phyloP scores from a whole-genome alignment of 768 basidiomycete genomes.

The Lyophyllum decastes region DNA sequence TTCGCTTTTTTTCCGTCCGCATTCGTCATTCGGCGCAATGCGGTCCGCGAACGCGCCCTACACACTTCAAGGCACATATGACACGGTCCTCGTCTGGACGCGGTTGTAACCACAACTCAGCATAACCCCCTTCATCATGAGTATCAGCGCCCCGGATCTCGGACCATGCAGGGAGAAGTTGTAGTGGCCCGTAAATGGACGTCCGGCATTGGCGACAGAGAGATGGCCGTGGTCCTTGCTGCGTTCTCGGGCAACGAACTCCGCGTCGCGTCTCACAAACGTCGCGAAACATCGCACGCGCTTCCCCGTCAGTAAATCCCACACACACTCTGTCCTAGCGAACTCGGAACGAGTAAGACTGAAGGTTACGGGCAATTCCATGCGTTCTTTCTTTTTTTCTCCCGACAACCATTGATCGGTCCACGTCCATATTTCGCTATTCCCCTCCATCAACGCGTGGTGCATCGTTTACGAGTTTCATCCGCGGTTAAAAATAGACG shows the following conservation, averaged over 20 bases:
- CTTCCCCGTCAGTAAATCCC: no score
- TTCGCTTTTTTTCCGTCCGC: no score
- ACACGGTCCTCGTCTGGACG: not conserved
- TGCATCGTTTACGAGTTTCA: not conserved
- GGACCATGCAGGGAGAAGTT: no score
- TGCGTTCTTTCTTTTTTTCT: not conserved
- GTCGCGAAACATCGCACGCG: no score
- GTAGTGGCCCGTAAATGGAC: no score
- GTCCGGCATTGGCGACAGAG: no score
- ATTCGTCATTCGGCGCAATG: not conserved
- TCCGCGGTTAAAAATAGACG: constrained; percentile 6
- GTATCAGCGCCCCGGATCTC: not conserved
- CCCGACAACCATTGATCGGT: not conserved
- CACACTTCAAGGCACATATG: constrained; percentile 6
- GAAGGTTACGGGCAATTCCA: not conserved
- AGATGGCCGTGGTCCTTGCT: no score
- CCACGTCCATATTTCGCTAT: not conserved
- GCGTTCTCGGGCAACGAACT: no score
- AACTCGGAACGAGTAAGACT: no score
- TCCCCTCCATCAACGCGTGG: not conserved
- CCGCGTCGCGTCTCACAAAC: no score
- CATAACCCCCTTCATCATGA: not conserved
- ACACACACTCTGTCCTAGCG: no score
- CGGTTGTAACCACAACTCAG: no score
- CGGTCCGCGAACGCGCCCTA: not conserved